Base-by-base conservation (phyloP, 805 yeast species). In the Wickerhamomyces queroliae region DNA sequence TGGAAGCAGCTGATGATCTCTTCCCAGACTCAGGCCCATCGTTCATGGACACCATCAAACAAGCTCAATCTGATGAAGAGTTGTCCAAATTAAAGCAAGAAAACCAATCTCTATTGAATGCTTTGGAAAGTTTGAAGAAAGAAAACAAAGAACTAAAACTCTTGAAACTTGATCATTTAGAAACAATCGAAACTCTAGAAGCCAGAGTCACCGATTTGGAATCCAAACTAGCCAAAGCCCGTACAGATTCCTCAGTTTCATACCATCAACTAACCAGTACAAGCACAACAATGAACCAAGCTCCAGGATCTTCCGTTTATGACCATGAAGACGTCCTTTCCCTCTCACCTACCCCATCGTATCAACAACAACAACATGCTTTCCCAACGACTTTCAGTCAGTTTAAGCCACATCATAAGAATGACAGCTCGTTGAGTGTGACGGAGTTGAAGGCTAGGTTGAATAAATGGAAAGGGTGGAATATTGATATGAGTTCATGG, bases 401-500 rank as follows among this genome's bases (percentile, higher is more conserved):
- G 39, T 45, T 46, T 41, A 48, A 33, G 33, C 29, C 30, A 17
- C 30, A 45, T 36, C 41, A 43, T 19, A 37, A 48, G 38, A 39
- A 44, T 19, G 55, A 47, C 21, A 55, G 61, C 30, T 39, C 54
- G n/a, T 53, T 60, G 32, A 67, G 68, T 38, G 54, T 72, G 23
- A 76, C 74, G 44, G 73, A 77, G 7, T 71, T 72, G 11, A 79
- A 77, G 49, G 69, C 78, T 39, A 68, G 73, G 33, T 61, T 90
- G 47, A 67, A 70, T 55, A 78, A 76, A 47, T 90, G 95, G 95
- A 80, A 78, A 47, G 79, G 76, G 36, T 90, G 90, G 89, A 87
- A 83, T 53, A 73, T 88, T 3, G 96, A 90, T 53, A 85, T 90
- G 95, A 72, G 86, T 20, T 51, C 58, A 12, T 90, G 97, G 97